Percentiles rank a stretch among this genome's conserved stretches.
Conservation (phyloP, 306 rosid genomes). For the Pterocarpus santalinus region DNA sequence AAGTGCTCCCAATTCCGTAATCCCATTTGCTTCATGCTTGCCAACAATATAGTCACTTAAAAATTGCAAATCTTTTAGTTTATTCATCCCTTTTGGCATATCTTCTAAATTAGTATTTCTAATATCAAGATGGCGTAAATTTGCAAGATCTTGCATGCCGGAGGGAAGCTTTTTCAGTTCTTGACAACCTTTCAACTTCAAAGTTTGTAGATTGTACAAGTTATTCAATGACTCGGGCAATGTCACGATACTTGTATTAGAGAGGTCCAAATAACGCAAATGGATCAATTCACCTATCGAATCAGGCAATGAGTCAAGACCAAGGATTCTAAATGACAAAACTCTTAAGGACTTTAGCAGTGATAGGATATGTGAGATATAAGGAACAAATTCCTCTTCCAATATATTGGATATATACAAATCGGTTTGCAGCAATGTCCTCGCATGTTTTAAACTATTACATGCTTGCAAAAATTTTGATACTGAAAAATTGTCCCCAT, state of each 20-base stretch:
- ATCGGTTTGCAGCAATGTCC: neutral
- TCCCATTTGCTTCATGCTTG: neutral
- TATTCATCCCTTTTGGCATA: neutral
- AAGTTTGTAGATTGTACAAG: neutral
- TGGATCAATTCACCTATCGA: neutral
- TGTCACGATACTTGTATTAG: neutral
- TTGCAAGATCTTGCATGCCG: neutral
- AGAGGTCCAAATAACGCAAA: neutral
- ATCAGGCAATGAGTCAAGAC: neutral
- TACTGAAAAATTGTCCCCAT: too few species aligned
- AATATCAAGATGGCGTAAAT: neutral
- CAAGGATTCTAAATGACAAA: neutral
- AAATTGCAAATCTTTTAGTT: neutral
- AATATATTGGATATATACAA: too few species aligned
- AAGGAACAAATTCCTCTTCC: too few species aligned
- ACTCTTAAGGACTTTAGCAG: neutral
- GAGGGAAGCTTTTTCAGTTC: neutral
- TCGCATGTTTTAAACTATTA: neutral
- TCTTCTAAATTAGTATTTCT: neutral
- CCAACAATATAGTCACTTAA: neutral
- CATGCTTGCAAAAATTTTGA: neutral
- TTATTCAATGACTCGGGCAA: neutral
- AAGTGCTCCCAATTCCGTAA: neutral
- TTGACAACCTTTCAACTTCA: neutral
- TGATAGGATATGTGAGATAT: neutral